Percentiles rank a stretch among this genome's conserved stretches.
Conservation (phyloP, 2,329 filamentous ascomycete genomes). For the Tolypocladium amazonense region DNA sequence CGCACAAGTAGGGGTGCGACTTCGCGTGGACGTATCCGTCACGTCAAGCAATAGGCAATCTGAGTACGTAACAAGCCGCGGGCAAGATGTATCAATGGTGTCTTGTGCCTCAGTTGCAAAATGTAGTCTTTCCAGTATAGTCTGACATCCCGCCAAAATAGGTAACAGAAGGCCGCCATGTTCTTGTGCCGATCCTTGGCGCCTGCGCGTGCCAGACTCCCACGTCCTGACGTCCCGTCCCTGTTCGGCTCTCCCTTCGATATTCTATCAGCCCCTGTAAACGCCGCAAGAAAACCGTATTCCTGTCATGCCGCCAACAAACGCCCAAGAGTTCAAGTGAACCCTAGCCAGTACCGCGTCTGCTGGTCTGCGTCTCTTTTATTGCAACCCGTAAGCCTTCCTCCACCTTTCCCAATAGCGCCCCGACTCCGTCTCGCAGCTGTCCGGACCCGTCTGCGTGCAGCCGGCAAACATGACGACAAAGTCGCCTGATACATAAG, state of each 20-base stretch:
- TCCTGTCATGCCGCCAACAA: neutral
- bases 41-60: neutral
- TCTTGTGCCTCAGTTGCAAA: neutral
- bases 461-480: conserved; percentile 72
- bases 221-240: neutral
- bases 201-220: neutral
- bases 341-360: neutral
- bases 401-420: conserved; percentile 37
- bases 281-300: neutral
- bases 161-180: neutral
- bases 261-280: neutral
- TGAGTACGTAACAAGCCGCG: no score
- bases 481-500: conserved; percentile 77
- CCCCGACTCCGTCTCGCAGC: conserved; percentile 63
- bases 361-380: neutral
- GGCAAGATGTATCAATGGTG: neutral
- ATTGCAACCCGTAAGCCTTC: conserved; percentile 21
- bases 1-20: neutral
- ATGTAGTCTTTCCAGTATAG: neutral
- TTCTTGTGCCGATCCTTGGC: neutral
- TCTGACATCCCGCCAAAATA: neutral
- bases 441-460: conserved; percentile 40
- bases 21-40: neutral
- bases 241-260: neutral
- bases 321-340: neutral